phyloP scores from a whole-genome alignment of 2,329 filamentous ascomycete genomes.

The Aspergillus ochraceus region DNA sequence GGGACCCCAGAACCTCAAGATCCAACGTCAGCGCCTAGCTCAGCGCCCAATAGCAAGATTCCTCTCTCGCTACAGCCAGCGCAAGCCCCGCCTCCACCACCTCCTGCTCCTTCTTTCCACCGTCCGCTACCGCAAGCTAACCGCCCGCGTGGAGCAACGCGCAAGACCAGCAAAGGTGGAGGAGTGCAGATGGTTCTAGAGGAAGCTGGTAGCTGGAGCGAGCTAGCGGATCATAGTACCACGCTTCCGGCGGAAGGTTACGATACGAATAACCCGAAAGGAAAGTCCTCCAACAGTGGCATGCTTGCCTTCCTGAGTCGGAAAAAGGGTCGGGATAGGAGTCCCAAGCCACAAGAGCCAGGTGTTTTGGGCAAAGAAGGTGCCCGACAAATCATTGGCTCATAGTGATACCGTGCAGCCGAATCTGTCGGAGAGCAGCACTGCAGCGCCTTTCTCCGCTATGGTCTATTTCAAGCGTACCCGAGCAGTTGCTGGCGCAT shows the following conservation, averaged over 20 bases:
- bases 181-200: constrained; percentile 91
- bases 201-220: constrained; percentile 85
- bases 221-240: constrained; percentile 80
- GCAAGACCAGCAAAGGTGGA: constrained; percentile 74
- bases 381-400: constrained; percentile 76
- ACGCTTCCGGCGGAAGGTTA: constrained; percentile 69
- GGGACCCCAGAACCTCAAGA: constrained; percentile 24
- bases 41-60: constrained; percentile 11
- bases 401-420: constrained; percentile 16
- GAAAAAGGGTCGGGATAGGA: constrained; percentile 87
- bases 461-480: neutral
- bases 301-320: constrained; percentile 88
- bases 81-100: constrained; percentile 29
- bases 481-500: neutral
- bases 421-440: neutral
- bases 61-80: constrained; percentile 19
- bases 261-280: constrained; percentile 31
- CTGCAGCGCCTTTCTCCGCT: neutral
- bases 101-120: constrained; percentile 39
- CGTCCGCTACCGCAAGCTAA: constrained; percentile 40
- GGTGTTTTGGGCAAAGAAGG: constrained; percentile 95
- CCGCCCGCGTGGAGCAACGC: constrained; percentile 60
- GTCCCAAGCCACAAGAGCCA: constrained; percentile 89
- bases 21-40: constrained; percentile 15
- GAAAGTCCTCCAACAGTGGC: constrained; percentile 61